Evolutionary conservation across 257 asterid genomes (phyloP), one percentile per base, ranked within the genome.

Genomic region (Haberlea rhodopensis): DNA sequence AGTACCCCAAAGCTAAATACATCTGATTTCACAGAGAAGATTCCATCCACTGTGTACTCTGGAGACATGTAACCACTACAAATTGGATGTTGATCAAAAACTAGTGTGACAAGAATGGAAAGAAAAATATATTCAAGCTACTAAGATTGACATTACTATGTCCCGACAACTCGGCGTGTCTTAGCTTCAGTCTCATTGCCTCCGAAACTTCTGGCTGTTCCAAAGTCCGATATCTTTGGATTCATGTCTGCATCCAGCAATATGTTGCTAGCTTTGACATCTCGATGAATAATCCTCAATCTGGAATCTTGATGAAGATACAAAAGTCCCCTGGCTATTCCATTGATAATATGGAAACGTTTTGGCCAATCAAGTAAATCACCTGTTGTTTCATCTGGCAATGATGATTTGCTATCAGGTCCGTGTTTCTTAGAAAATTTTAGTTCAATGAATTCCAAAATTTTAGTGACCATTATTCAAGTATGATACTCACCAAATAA

Each of bases 21-120:
- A 2, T 62, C 54, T 0, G 75, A 70, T 32, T 70, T 70, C 22
- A 63, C 46, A 15, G 70, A 70, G 70, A 70, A 70, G 8, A 62
- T 20, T 19, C 75, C 75, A 6, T 70, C 69, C 11, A 62, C 64
- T 34, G 69, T 69, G 20, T 70, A 70, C 43, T 62, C 69, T 0
- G 69, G 65, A 10, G 69, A 53, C 74, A 70, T 70, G 25, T 63
- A 70, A 3, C 70, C 75, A 63, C 75, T 70, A 22, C 70, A 70
- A 54, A 54, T 10, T 19, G 20, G n/a, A 11, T 13, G 0, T 27
- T 21, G 5, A 5, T 26, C 24, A 26, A 1, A 10, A 6, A 59
- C 23, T 28, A 31, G n/a, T n/a, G n/a, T n/a, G 26, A 40, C 8
- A 7, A 29, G 0, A 20, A 3, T 27, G 5, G 8, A 51, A 34